Conservation (phyloP, 2,329 filamentous ascomycete genomes). For the Passalora sequoiae region DNA sequence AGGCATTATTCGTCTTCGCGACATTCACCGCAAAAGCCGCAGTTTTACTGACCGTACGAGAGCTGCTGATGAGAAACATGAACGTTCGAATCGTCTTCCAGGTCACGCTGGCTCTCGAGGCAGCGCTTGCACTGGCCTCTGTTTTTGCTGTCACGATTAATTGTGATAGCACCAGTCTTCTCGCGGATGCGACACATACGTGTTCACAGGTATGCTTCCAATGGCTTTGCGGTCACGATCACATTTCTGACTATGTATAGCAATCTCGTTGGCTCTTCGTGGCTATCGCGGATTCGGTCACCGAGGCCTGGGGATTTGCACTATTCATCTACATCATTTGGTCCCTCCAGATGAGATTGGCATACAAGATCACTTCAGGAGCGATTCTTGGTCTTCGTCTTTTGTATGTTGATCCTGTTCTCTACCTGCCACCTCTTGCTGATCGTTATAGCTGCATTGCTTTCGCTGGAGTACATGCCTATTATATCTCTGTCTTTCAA, state of each 20-base stretch:
- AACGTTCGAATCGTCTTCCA: constrained; percentile 10
- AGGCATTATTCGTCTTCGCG: constrained; percentile 11
- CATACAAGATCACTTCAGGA: constrained; percentile 12
- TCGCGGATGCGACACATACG: not conserved
- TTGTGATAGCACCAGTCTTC: constrained; percentile 8
- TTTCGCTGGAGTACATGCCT: constrained; percentile 9
- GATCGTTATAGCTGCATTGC: constrained; percentile 6
- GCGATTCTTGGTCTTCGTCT: constrained; percentile 12
- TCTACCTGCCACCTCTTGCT: not conserved
- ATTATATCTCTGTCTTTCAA: constrained; percentile 9
- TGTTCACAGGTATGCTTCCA: constrained; percentile 1
- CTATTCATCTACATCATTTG: constrained; percentile 14
- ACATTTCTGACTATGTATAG: constrained; percentile 1
- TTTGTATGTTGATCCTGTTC: constrained; percentile 1
- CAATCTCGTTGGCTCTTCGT: constrained; percentile 10
- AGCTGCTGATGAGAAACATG: constrained; percentile 12
- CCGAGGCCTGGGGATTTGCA: constrained; percentile 11
- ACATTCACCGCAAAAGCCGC: constrained; percentile 12
- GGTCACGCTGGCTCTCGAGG: constrained; percentile 8
- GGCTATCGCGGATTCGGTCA: constrained; percentile 12
- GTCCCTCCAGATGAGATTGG: constrained; percentile 11
- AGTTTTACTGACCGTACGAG: constrained; percentile 13
- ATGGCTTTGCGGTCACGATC: not conserved
- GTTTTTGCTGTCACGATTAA: constrained; percentile 9
- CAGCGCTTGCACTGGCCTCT: constrained; percentile 6